These are phyloP conservation scores for Boeremia lycopersici DNA, from an alignment of 2,329 filamentous ascomycete genomes.

Conservation along the genomic window DNA sequence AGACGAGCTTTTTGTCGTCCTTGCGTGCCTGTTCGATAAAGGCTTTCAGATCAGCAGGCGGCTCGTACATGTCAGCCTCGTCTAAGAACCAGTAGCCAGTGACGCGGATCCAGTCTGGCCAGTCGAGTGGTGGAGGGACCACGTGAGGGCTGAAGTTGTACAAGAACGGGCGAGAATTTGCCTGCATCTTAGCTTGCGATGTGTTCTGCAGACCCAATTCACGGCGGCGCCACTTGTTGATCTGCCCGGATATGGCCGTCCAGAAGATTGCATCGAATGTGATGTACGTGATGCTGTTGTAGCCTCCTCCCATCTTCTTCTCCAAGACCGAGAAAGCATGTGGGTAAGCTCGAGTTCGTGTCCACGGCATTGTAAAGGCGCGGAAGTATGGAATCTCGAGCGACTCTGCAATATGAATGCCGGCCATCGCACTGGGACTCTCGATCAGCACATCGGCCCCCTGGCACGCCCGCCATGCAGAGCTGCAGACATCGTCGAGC, in stretches of 20 bases:
- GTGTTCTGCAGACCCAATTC: conserved; percentile 80
- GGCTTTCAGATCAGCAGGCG: conserved; percentile 73
- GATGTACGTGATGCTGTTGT: conserved; percentile 94
- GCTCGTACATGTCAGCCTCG: conserved; percentile 71
- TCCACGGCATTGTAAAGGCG: conserved; percentile 99
- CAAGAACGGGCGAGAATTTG: conserved; percentile 96
- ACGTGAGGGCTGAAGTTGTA: conserved; percentile 97
- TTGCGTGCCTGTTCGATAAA: conserved; percentile 84
- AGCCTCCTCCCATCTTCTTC: conserved; percentile 91
- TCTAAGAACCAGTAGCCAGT: conserved; percentile 99
- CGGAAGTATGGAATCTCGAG: conserved; percentile 93
- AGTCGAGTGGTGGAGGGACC: conserved; percentile 92
- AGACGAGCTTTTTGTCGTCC: conserved; percentile 90
- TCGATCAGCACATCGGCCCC: conserved; percentile 90
- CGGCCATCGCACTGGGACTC: conserved; percentile 94
- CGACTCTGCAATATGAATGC: conserved; percentile 95
- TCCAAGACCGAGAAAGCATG: conserved; percentile 95
- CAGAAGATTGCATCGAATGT: conserved; percentile 98
- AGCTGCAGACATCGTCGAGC: conserved; percentile 85
- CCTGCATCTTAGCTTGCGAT: conserved; percentile 86
- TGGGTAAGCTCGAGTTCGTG: conserved; percentile 90
- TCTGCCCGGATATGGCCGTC: conserved; percentile 87
- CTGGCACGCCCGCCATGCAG: conserved; percentile 83
- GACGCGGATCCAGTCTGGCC: conserved; percentile 95
- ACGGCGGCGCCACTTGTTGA: conserved; percentile 90